Evolutionary conservation across 2,329 filamentous ascomycete genomes (phyloP).

Genomic region (Cladosporium colombiae): DNA sequence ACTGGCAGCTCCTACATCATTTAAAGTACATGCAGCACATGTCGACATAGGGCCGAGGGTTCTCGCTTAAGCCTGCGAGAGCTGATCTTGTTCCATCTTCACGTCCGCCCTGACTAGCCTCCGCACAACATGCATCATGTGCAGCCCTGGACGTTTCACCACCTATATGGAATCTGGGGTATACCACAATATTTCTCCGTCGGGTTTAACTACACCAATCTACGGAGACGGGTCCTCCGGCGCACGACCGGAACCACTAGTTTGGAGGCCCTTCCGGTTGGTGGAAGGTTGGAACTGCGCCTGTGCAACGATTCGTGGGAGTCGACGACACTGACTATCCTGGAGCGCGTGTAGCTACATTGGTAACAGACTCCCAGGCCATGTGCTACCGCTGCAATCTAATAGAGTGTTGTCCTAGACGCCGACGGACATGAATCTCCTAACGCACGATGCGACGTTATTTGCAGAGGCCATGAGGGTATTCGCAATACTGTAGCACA

Average conservation of each 20-base stretch:
- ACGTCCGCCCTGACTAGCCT: background rate
- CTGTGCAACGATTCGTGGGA: conserved; percentile 3
- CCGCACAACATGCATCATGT: background rate
- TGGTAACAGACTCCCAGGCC: background rate
- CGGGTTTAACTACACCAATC: background rate
- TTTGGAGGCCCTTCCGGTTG: conserved; percentile 9
- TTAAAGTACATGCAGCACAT: background rate
- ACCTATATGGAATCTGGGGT: background rate
- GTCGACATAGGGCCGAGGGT: background rate
- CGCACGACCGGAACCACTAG: background rate
- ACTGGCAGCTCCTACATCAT: background rate
- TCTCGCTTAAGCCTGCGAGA: background rate
- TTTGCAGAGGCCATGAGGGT: background rate
- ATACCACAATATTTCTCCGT: conserved; percentile 1
- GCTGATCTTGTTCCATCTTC: background rate
- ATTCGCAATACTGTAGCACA: background rate
- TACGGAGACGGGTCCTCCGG: conserved; percentile 4
- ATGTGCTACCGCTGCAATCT: conserved; percentile 5
- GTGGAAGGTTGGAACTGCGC: background rate
- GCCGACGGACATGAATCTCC: background rate
- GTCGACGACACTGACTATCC: background rate
- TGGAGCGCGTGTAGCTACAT: background rate
- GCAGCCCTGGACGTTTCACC: background rate
- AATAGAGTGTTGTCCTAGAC: conserved; percentile 1
- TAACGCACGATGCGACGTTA: background rate